Base-by-base conservation (phyloP, 1,284 basidiomycete species). In the Fomitopsis schrenkii region DNA sequence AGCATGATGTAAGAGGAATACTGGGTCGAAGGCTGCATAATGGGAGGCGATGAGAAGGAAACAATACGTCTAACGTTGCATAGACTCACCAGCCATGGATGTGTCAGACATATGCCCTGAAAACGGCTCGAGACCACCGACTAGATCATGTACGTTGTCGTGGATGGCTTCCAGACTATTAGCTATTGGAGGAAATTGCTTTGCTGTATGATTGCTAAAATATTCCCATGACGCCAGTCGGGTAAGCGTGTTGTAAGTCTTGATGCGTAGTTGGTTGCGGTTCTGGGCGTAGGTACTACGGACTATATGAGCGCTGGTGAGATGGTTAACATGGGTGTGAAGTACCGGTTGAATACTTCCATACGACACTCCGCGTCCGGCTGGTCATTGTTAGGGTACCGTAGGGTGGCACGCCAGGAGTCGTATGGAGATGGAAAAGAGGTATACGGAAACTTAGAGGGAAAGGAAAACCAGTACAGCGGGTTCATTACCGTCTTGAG, bases 121-220 rank as follows among this genome's bases (percentile, higher is more conserved):
- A 19, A 33, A 41, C 1, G 41, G 12, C 6, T 9, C 17, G 10
- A 67, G 71, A 0, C 80, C 76, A 52, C 78, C 78, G 19, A 77
- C 72, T 35, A 74, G 64, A 38, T 72, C 73, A 59, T 83, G 81
- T 19, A 83, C 75, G 30, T 69, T 66, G 62, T 82, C 80, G 64
- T 84, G 82, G 50, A 83, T 79, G 15, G 75, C 73, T 62, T 84
- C 82, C 15, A 84, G 60, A 64, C 79, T 80, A 72, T 78, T 81
- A 59, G 74, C 76, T 26, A 69, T 64, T 62, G 73, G 76, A 45
- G 72, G 73, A 7, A 71, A 74, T 55, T 76, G 73, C 8, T 69
- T 72, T 6, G 64, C 56, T 0, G 75, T 75, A 68, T 82, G 76
- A 69, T 80, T 82, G 62, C 79, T 80, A 68, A 83, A 83, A 1